Base-by-base conservation (phyloP, 176 grass and related monocot genomes). In the Cenchrus fungigraminus region DNA sequence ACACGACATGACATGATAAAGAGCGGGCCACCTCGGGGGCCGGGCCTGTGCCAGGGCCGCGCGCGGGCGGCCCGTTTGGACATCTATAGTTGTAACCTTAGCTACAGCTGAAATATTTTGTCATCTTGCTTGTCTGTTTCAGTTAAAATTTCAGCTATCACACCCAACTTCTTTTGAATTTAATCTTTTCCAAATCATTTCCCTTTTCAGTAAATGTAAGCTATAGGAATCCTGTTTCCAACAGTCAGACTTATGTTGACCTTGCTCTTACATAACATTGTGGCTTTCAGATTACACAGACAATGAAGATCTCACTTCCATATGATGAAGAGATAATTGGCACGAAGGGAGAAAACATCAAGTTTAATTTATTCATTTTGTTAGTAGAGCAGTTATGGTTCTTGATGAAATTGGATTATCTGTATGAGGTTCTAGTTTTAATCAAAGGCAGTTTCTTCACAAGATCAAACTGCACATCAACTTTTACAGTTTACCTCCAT, bases 321-420 rank as follows among this genome's bases (percentile, higher is more conserved):
- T 84, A 87, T 87, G 90, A 88, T 4, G 92, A 92, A 77, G 88
- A 92, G 45, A 90, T 97, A 81, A 94, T 97, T 85, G 94, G 92
- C 45, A n/a, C 79, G 8, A 81, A 70, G 65, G 94, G 94, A 72
- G 79, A 82, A 42, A 97, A 90, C 59, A 83, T 94, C 79, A 63
- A 81, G 61, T 25, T 25, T 25, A 25, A 25, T 83, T 78, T 82
- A 94, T 97, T 78, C 79, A 90, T n/a, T 86, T 67, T 51, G 68
- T 57, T 58, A 94, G 92, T 83, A 88, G 88, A 59, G 92, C 92
- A 4, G 60, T 90, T 37, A 69, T 97, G 72, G 90, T 79, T 76
- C 85, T 97, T 43, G 79, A 94, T 74, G 92, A 94, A 84, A 91
- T 50, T 45, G 54, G 88, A 71, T 56, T 34, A 73, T 78, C 51